Evolutionary conservation across 1,139 yeast genomes (phyloP), one percentile per base, ranked within the genome.

Genomic region (Hansenula lynferdii): DNA sequence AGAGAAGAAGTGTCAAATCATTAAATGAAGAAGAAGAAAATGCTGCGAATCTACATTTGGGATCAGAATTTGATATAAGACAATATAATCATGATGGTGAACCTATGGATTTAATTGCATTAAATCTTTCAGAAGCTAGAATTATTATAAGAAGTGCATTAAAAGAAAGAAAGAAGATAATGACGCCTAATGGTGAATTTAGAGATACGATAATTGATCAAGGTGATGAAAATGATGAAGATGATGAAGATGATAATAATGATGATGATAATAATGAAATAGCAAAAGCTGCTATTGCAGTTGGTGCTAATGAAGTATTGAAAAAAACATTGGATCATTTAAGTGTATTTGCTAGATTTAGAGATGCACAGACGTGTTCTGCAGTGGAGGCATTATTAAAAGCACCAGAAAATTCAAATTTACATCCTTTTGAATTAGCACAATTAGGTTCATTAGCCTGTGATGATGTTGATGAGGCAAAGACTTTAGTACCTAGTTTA

Each of bases 401-500:
- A 53, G 77, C 87, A 41, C 77, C 85, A 37, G 57, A 56, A 36
- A 52, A 50, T 22, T 50, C 64, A 37, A 80, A 80, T 27, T 67
- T 92, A 54, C 98, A 92, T 65, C 97, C 98, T 2, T 94, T 92
- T 61, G 99, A 92, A 64, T 71, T 87, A 40, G 96, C 98, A 0
- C 98, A 92, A 63, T 70, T 92, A 45, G 96, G 97, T 0, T 86
- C 95, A 3, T 70, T 92, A 48, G 87, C 94, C 31, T 90, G 97
- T 63, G 98, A 92, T 58, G 97, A 92, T 50, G 90, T 96, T 7
- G 98, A 92, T 57, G 99, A 92, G 67, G 97, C 97, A 24, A 86
- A 89, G 63, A 86, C 96, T 21, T 70, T 92, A 56, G 83, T 92
- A 45, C 97, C 99, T 34, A 84, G 95, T 62, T 70, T 92, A 56